Evolutionary conservation across 495 filamentous ascomycete species (phyloP), one percentile per base, ranked within the genome.

Genomic region (Tuber microsphaerosporum): DNA sequence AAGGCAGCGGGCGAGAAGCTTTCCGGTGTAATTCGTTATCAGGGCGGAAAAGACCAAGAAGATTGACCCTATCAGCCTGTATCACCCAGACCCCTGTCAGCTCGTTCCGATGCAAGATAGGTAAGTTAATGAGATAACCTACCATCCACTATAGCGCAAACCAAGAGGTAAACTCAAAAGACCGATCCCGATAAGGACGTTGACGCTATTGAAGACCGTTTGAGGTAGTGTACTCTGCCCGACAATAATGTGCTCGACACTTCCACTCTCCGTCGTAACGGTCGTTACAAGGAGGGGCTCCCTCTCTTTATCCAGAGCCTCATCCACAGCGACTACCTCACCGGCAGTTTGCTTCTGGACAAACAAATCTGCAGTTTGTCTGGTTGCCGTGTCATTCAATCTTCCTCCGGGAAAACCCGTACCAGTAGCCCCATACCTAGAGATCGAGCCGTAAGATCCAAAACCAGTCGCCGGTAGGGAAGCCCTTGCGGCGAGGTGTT

Each of bases 161-260:
- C 92, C 95, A 81, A 99, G 87, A 17, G 95, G 96, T 74, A 99
- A 86, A 85, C 92, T 94, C 70, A 99, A 84, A 31, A 99, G 84
- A 0, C 95, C 95, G 69, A 99, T 90, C 26, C 95, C 95, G 76
- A 99, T 94, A 61, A 99, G 85, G 48, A 97, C 93, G 82, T 99
- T 99, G 73, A 96, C 93, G 22, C 93, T 95, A 83, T 99, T 99
- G 85, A 99, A 97, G 75, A 97, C 87, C 0, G 95, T 98, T 85
- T 99, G 95, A 2, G 94, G 94, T 43, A 97, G 85, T 3, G 95
- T 99, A 16, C 92, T 96, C 86, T 94, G 93, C 48, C 95, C 95
- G 75, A 95, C 89, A 10, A 98, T 89, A 41, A 94, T 87, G 81
- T 92, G 87, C 42, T 96, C 89, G 26, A 93, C 86, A 75, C 91